These are phyloP conservation scores for Vigna angularis DNA, from an alignment of 306 rosid genomes.

Conservation along the genomic window DNA sequence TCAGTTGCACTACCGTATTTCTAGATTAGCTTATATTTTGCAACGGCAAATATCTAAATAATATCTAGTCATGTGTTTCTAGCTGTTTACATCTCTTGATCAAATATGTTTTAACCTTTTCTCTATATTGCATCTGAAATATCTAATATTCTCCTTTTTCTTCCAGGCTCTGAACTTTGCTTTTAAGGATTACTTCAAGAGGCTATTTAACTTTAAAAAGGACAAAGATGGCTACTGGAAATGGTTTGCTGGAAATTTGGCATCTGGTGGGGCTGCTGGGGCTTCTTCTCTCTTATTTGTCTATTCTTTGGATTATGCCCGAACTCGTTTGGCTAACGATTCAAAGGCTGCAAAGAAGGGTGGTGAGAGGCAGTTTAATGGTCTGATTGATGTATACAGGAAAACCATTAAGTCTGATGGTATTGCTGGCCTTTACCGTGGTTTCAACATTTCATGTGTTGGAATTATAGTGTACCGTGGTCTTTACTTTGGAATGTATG, in stretches of 20 bases:
- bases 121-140: background rate
- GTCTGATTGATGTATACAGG: conserved; percentile 80
- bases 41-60: conserved; percentile 4
- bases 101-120: background rate
- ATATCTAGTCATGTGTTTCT: background rate
- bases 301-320: conserved; percentile 80
- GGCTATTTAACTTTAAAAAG: conserved; percentile 87
- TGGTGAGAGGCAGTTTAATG: conserved; percentile 93
- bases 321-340: conserved; percentile 88
- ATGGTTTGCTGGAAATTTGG: conserved; percentile 96
- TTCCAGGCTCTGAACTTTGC: conserved; percentile 89
- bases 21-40: conserved; percentile 8
- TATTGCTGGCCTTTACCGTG: conserved; percentile 85
- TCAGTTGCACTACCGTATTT: background rate
- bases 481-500: conserved; percentile 91
- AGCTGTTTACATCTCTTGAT: background rate
- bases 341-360: conserved; percentile 84
- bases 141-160: conserved; percentile 10
- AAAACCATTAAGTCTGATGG: conserved; percentile 86
- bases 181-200: conserved; percentile 92
- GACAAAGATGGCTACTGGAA: conserved; percentile 92
- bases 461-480: conserved; percentile 94
- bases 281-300: conserved; percentile 86
- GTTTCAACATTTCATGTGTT: conserved; percentile 80
- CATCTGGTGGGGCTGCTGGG: conserved; percentile 93